Evolutionary conservation across 441 rosid species (phyloP).

Genomic region (Theobroma grandiflorum): DNA sequence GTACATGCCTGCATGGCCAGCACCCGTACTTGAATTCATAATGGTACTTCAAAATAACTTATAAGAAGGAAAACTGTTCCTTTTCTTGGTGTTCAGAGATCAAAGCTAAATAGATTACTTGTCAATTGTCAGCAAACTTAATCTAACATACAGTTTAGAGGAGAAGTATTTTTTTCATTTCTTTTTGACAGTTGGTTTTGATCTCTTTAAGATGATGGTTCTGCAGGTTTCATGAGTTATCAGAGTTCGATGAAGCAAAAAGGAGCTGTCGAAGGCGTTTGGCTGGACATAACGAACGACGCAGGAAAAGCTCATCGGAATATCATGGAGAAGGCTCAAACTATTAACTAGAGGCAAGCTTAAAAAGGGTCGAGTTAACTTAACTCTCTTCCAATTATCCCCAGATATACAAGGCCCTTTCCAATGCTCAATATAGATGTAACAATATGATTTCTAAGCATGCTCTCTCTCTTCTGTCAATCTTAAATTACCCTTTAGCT

Average conservation of each 20-base stretch:
- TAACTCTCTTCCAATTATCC: not conserved
- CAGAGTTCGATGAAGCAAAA: slow-evolving; percentile 80
- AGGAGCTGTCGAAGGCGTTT: slow-evolving; percentile 86
- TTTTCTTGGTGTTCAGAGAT: not conserved
- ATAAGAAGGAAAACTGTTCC: not conserved
- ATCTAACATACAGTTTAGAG: not conserved
- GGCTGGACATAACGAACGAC: slow-evolving; percentile 91
- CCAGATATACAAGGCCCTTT: not conserved
- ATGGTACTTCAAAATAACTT: not conserved
- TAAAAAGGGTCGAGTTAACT: not conserved
- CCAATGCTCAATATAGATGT: not conserved
- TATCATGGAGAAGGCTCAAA: slow-evolving; percentile 51
- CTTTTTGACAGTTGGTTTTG: not conserved
- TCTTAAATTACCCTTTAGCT: not conserved
- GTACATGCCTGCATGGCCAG: not conserved
- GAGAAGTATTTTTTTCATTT: not conserved
- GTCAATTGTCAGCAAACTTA: not conserved
- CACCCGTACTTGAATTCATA: not conserved
- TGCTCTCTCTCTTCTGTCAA: slow-evolving; percentile 89
- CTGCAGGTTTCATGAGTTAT: slow-evolving; percentile 76
- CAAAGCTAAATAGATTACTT: not conserved
- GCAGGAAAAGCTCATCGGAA: slow-evolving; percentile 68
- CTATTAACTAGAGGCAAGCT: slow-evolving; percentile 24
- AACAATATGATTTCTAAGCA: slow-evolving; percentile 24
- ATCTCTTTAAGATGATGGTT: slow-evolving; percentile 16